phyloP scores from a whole-genome alignment of 108 stramenopile genomes.

The Hondaea fermentalgiana region DNA sequence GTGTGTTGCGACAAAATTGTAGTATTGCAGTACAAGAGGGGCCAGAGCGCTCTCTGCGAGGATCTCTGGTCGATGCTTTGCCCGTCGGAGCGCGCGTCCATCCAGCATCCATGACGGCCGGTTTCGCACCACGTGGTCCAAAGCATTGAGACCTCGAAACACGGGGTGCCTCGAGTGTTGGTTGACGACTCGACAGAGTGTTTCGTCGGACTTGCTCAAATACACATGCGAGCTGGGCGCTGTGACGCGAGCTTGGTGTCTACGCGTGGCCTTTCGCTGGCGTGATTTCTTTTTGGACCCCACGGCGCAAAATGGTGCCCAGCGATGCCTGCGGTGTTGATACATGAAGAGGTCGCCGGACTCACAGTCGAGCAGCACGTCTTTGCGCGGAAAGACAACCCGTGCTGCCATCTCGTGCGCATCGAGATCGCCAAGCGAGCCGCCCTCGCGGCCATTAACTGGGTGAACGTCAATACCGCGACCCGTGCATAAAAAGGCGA shows the following conservation, averaged over 20 bases:
- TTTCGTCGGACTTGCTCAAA: neutral
- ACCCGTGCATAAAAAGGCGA: neutral
- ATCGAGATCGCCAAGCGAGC: neutral
- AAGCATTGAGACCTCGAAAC: neutral
- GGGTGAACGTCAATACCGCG: neutral
- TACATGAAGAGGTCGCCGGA: neutral
- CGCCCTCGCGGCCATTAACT: neutral
- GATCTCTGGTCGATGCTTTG: neutral
- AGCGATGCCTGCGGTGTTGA: neutral
- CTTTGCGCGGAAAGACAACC: neutral
- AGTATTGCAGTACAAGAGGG: neutral
- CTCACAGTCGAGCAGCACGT: neutral
- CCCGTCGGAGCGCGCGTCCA: neutral
- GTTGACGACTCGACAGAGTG: neutral
- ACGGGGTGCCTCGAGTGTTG: neutral
- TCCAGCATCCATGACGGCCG: neutral
- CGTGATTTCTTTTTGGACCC: neutral
- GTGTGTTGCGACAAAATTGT: neutral
- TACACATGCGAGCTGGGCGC: neutral
- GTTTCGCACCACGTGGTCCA: neutral
- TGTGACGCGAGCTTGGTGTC: neutral
- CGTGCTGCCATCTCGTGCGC: neutral
- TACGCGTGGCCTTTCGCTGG: neutral
- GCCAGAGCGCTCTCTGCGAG: neutral
- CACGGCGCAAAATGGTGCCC: neutral